Conservation (phyloP, 2,329 filamentous ascomycete species). For the Mariannaea sp. region DNA sequence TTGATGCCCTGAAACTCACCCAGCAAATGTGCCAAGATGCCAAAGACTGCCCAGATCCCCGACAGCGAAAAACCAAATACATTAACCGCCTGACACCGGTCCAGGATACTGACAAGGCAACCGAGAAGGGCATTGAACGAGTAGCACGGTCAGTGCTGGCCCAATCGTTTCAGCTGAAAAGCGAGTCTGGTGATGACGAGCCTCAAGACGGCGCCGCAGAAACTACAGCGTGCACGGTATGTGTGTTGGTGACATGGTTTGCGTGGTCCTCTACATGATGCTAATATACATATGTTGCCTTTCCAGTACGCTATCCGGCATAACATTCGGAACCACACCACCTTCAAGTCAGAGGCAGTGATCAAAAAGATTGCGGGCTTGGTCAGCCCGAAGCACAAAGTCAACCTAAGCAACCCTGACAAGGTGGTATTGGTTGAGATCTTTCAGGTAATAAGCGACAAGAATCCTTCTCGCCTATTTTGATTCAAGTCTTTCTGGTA, state of each 20-base stretch:
- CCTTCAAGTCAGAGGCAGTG: conserved; percentile 68
- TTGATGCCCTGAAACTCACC: conserved; percentile 61
- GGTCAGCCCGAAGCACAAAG: conserved; percentile 71
- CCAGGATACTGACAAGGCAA: conserved; percentile 64
- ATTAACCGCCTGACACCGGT: conserved; percentile 63
- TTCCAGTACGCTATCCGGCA: conserved; percentile 80
- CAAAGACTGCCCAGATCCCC: conserved; percentile 46
- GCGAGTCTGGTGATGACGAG: conserved; percentile 26
- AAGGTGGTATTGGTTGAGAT: conserved; percentile 80
- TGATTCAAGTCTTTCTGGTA: conserved; percentile 27
- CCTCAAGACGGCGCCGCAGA: conserved; percentile 23
- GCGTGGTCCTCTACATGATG: conserved; percentile 9
- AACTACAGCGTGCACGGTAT: conserved; percentile 48
- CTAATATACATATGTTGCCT: conserved; percentile 22
- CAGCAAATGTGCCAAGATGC: conserved; percentile 62
- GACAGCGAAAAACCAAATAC: conserved; percentile 57
- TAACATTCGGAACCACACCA: conserved; percentile 74
- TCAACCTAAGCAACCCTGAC: conserved; percentile 78
- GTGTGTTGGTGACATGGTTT: conserved; percentile 39
- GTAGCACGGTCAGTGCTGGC: conserved; percentile 67
- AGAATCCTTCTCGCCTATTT: conserved; percentile 21
- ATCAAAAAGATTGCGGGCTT: conserved; percentile 73
- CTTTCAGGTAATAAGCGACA: conserved; percentile 69
- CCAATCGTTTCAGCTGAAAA: conserved; percentile 62
- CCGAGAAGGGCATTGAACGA: conserved; percentile 68